These are phyloP conservation scores for Nothomitra cinnamomea DNA, from an alignment of 2,329 filamentous ascomycete genomes.

Conservation along the genomic window DNA sequence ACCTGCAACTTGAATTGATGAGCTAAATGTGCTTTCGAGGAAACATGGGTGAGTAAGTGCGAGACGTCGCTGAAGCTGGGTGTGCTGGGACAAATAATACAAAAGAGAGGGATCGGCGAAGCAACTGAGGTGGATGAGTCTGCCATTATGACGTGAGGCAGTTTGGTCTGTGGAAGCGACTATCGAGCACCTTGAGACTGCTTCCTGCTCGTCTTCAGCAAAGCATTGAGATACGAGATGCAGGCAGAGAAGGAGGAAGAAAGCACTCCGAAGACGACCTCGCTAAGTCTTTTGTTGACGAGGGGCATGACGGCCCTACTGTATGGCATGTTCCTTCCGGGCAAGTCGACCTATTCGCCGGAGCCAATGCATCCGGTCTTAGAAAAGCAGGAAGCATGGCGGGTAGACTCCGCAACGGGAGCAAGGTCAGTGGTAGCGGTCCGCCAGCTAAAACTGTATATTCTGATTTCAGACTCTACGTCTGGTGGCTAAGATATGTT, in stretches of 20 bases:
- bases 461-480: too few species aligned
- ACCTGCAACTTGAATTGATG: constrained; percentile 70
- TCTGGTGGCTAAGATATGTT: too few species aligned
- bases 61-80: constrained; percentile 80
- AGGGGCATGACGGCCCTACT: background rate
- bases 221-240: background rate
- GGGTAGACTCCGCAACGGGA: too few species aligned
- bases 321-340: too few species aligned
- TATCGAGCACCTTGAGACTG: constrained; percentile 4
- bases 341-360: too few species aligned
- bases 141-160: background rate
- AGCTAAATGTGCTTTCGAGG: constrained; percentile 81
- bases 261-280: background rate
- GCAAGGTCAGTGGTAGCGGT: too few species aligned
- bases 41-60: constrained; percentile 79
- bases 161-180: constrained; percentile 5
- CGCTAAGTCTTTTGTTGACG: background rate
- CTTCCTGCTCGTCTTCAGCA: constrained; percentile 7
- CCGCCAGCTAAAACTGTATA: too few species aligned
- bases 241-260: constrained; percentile 1
- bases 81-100: constrained; percentile 65
- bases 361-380: too few species aligned
- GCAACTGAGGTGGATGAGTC: constrained; percentile 13
- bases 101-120: constrained; percentile 47
- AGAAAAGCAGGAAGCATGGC: too few species aligned